These are phyloP conservation scores for Sphaerobolus stellatus DNA, from an alignment of 1,284 basidiomycete genomes.

Conservation along the genomic window DNA sequence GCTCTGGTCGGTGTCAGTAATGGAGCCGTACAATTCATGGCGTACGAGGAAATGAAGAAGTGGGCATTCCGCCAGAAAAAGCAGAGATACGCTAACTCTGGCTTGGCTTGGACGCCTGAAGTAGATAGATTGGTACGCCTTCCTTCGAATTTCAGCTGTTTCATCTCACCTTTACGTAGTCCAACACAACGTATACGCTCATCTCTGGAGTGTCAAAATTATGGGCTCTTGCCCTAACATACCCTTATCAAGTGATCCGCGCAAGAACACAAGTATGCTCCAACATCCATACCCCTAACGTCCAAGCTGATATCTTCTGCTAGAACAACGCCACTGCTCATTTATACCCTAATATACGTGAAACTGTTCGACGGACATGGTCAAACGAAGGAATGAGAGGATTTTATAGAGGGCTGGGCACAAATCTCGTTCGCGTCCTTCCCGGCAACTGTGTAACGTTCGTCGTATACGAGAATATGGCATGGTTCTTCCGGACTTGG, in stretches of 20 bases:
- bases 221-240: conserved; percentile 82
- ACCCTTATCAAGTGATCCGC: conserved; percentile 97
- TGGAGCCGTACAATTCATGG: conserved; percentile 95
- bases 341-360: conserved; percentile 79
- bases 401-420: conserved; percentile 94
- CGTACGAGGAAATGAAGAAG: conserved; percentile 93
- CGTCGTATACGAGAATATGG: conserved; percentile 96
- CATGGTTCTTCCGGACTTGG: conserved; percentile 73
- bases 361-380: conserved; percentile 81
- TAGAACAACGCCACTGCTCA: conserved; percentile 63
- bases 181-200: conserved; percentile 88
- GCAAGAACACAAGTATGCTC: conserved; percentile 84
- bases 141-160: neutral
- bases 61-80: conserved; percentile 82
- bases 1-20: conserved; percentile 94
- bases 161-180: conserved; percentile 47
- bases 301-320: neutral
- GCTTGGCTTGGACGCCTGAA: conserved; percentile 63
- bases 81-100: conserved; percentile 55
- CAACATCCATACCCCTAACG: neutral
- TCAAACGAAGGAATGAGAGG: conserved; percentile 76
- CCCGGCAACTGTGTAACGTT: conserved; percentile 98
- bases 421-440: conserved; percentile 94
- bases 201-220: conserved; percentile 93
- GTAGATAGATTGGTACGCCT: conserved; percentile 80